Conservation (phyloP, 164 flowering plant species). For the Chloranthus sessilifolius region DNA sequence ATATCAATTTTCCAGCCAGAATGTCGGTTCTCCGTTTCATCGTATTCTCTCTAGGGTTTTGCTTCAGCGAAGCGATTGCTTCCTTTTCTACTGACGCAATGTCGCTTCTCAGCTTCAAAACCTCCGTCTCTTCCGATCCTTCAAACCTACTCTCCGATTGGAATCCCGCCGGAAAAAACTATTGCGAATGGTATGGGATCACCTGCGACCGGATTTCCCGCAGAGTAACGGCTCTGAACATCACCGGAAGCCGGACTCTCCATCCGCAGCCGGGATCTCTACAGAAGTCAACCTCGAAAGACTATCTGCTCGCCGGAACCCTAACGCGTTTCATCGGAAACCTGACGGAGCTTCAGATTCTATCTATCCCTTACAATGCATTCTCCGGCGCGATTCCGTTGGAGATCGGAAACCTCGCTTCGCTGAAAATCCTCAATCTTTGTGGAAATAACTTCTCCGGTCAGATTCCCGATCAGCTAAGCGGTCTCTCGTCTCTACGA, state of each 20-base stretch:
- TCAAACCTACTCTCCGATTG: slow-evolving; percentile 33
- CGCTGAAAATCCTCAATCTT: slow-evolving; percentile 41
- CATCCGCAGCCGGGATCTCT: slow-evolving; percentile 2
- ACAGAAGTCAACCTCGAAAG: not conserved
- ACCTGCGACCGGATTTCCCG: slow-evolving; percentile 35
- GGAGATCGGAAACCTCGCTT: slow-evolving; percentile 31
- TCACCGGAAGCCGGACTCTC: slow-evolving; percentile 15
- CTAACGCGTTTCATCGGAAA: slow-evolving; percentile 31
- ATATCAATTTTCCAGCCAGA: not conserved
- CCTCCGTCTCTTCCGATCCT: slow-evolving; percentile 30
- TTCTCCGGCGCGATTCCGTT: slow-evolving; percentile 55
- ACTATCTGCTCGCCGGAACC: slow-evolving; percentile 27
- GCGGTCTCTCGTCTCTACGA: slow-evolving; percentile 28
- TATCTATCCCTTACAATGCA: slow-evolving; percentile 36
- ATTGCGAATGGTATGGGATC: slow-evolving; percentile 57
- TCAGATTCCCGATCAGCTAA: slow-evolving; percentile 38
- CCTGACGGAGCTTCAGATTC: slow-evolving; percentile 34
- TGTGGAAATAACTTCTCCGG: slow-evolving; percentile 65
- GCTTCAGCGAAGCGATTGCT: slow-evolving; percentile 4
- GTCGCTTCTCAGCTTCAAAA: slow-evolving; percentile 42
- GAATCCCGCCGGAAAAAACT: slow-evolving; percentile 18
- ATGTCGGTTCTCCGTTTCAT: slow-evolving; percentile 9
- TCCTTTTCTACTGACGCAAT: slow-evolving; percentile 24
- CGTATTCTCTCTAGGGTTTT: slow-evolving; percentile 11
- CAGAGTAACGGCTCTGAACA: slow-evolving; percentile 30